phyloP scores from a whole-genome alignment of 192 early-diverging fungal genomes.

The Coemansia sp. region DNA sequence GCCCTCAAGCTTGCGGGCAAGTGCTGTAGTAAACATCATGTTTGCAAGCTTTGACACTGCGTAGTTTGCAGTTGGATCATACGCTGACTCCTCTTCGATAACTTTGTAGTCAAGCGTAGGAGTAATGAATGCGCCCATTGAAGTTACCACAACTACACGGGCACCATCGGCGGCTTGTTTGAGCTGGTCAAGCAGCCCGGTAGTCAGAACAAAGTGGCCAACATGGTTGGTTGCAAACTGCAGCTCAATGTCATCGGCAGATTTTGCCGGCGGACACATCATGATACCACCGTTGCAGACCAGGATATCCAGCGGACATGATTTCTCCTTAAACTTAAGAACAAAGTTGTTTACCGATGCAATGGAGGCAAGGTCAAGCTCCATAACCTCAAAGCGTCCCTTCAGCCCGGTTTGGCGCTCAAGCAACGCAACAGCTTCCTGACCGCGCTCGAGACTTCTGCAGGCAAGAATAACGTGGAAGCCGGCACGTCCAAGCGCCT shows the following conservation, averaged over 20 bases:
- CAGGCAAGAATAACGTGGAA: slow-evolving; percentile 41
- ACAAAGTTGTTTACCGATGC: slow-evolving; percentile 33
- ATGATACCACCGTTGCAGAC: slow-evolving; percentile 55
- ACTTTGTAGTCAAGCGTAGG: slow-evolving; percentile 7
- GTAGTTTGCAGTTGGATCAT: slow-evolving; percentile 11
- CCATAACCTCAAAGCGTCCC: slow-evolving; percentile 23
- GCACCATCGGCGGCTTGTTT: slow-evolving; percentile 8
- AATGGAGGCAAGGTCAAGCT: slow-evolving; percentile 45
- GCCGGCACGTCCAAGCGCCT: slow-evolving; percentile 51
- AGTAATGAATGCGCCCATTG: slow-evolving; percentile 10
- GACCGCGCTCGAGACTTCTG: background rate
- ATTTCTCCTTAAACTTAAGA: slow-evolving; percentile 14
- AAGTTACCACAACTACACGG: slow-evolving; percentile 23
- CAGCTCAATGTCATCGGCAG: slow-evolving; percentile 57
- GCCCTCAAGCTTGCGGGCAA: slow-evolving; percentile 14
- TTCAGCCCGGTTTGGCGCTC: slow-evolving; percentile 14
- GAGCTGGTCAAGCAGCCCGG: slow-evolving; percentile 14
- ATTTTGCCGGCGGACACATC: slow-evolving; percentile 49
- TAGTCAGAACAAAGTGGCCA: slow-evolving; percentile 41
- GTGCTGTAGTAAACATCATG: slow-evolving; percentile 13
- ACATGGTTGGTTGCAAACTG: slow-evolving; percentile 63
- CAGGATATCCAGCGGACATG: slow-evolving; percentile 16
- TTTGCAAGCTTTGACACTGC: slow-evolving; percentile 22
- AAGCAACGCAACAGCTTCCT: slow-evolving; percentile 23
- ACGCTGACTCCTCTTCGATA: background rate